These are phyloP conservation scores for Ophiostoma sp. DNA, from an alignment of 2,329 filamentous ascomycete species.

Conservation along the genomic window DNA sequence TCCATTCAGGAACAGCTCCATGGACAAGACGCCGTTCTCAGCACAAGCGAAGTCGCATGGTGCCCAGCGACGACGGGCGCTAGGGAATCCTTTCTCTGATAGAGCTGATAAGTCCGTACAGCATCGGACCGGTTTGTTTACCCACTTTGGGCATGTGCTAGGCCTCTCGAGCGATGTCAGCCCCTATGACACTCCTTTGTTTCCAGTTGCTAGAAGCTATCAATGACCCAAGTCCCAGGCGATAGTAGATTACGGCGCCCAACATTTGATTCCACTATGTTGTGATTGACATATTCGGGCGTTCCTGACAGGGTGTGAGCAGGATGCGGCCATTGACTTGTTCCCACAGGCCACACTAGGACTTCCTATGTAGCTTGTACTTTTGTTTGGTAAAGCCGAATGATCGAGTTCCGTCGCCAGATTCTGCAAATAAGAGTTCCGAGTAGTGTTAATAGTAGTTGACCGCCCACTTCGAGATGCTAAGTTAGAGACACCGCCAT, in stretches of 20 bases:
- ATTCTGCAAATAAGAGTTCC: background rate
- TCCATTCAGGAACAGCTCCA: background rate
- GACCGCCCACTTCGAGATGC: background rate
- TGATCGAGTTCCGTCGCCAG: background rate
- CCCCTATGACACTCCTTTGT: background rate
- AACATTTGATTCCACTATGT: background rate
- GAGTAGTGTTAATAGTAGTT: background rate
- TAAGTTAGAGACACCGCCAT: background rate
- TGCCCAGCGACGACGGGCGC: background rate
- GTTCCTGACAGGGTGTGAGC: background rate
- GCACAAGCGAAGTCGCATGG: background rate
- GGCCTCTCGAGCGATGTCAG: background rate
- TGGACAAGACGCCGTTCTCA: background rate
- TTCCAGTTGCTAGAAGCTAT: background rate
- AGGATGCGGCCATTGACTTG: background rate
- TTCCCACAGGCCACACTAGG: background rate
- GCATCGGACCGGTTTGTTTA: background rate
- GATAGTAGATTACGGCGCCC: background rate
- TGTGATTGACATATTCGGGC: background rate
- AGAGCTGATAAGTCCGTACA: background rate
- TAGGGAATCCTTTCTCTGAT: background rate
- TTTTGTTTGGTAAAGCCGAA: too few relatives aligned
- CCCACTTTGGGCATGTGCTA: constrained; percentile 9
- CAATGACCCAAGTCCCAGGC: background rate
- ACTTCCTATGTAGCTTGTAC: background rate